phyloP scores from a whole-genome alignment of 345 rosid species.

The Aquilaria malaccensis region DNA sequence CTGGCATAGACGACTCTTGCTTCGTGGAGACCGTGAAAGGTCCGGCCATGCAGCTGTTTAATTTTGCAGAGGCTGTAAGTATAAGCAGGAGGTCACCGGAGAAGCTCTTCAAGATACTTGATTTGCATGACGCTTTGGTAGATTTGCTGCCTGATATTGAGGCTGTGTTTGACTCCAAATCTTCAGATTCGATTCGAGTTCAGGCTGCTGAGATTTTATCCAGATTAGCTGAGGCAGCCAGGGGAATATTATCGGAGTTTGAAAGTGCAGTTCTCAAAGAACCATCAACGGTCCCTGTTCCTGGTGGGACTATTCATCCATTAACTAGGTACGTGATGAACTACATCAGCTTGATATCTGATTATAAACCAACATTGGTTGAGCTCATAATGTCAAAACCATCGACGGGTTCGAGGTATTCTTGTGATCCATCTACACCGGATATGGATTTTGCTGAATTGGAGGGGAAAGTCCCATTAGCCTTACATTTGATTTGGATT shows the following conservation, averaged over 20 bases:
- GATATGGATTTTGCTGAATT: slow-evolving; percentile 73
- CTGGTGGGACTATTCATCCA: slow-evolving; percentile 94
- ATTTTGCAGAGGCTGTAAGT: slow-evolving; percentile 87
- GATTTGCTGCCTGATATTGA: slow-evolving; percentile 78
- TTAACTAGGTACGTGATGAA: slow-evolving; percentile 97
- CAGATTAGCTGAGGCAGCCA: slow-evolving; percentile 73
- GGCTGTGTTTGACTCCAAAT: slow-evolving; percentile 56
- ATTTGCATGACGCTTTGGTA: slow-evolving; percentile 69
- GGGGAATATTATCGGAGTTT: slow-evolving; percentile 81
- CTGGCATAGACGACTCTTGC: slow-evolving; percentile 62
- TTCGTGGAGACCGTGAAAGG: slow-evolving; percentile 85
- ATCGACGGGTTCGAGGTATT: slow-evolving; percentile 58
- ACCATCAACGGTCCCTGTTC: slow-evolving; percentile 68
- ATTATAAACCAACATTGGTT: slow-evolving; percentile 72
- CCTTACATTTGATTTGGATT: slow-evolving; percentile 84
- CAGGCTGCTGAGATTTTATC: slow-evolving; percentile 82
- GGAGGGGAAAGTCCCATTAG: slow-evolving; percentile 64
- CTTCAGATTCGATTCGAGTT: slow-evolving; percentile 44
- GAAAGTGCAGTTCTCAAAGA: slow-evolving; percentile 76
- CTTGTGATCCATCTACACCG: slow-evolving; percentile 62
- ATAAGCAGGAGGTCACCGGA: slow-evolving; percentile 88
- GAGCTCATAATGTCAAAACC: slow-evolving; percentile 81
- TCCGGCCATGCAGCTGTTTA: slow-evolving; percentile 66
- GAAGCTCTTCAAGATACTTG: slow-evolving; percentile 86
- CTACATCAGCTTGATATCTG: slow-evolving; percentile 82